A percentile compares a stretch with the other conserved stretches of the same genome.
These are phyloP conservation scores for Macadamia tetraphylla DNA, from an alignment of 164 flowering plant species.

Conservation along the genomic window DNA sequence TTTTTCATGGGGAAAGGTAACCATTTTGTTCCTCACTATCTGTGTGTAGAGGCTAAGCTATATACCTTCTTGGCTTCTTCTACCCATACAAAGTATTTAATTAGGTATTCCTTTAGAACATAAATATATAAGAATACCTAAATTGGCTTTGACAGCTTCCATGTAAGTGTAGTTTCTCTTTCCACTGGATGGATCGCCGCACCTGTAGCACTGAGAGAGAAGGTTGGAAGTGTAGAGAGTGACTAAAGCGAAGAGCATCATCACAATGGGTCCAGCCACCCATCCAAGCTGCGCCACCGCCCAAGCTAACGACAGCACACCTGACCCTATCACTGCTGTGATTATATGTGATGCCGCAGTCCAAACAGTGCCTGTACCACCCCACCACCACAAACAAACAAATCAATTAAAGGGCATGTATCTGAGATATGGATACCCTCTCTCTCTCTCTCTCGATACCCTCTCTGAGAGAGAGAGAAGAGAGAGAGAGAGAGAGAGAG, in stretches of 20 bases:
- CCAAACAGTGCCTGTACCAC: conserved; percentile 45
- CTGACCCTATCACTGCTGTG: conserved; percentile 64
- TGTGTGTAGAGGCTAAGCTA: too few species aligned
- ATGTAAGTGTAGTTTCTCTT: conserved; percentile 57
- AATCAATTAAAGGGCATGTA: too few species aligned
- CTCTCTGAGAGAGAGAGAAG: neutral
- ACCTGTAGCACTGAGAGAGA: conserved; percentile 46
- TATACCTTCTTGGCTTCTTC: too few species aligned
- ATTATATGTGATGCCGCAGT: conserved; percentile 51
- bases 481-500: neutral
- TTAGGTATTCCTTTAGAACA: too few species aligned
- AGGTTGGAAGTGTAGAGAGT: conserved; percentile 49
- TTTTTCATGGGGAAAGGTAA: too few species aligned
- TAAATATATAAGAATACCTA: conserved; percentile 26
- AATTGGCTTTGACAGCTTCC: conserved; percentile 54
- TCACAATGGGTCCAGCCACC: conserved; percentile 49
- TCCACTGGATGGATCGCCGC: conserved; percentile 45
- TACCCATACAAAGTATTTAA: too few species aligned
- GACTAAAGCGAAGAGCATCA: conserved; percentile 45
- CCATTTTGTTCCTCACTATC: too few species aligned
- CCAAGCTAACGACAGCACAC: conserved; percentile 64
- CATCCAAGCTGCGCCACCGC: conserved; percentile 63
- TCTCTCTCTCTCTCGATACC: too few species aligned
- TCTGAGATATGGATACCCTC: too few species aligned
- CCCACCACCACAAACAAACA: neutral